Evolutionary conservation across 2,329 filamentous ascomycete species (phyloP).

Genomic region (Cladosporium sp.): DNA sequence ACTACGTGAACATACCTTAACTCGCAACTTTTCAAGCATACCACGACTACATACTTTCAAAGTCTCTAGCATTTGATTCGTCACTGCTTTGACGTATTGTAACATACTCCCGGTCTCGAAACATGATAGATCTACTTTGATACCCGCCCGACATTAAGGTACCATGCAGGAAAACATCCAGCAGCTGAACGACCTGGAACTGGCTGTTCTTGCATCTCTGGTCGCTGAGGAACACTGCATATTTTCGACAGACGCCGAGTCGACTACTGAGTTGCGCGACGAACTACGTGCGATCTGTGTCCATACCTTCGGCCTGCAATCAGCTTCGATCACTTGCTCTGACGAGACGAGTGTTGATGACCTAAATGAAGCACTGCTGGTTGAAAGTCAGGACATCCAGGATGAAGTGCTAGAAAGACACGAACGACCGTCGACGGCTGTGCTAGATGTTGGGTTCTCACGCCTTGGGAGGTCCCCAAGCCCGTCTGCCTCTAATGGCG

Average conservation of each 20-base stretch:
- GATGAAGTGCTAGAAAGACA: background rate
- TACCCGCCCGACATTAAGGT: slow-evolving; percentile 28
- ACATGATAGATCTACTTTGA: background rate
- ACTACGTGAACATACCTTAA: too few species aligned
- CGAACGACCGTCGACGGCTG: background rate
- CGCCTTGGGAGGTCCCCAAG: slow-evolving; percentile 2
- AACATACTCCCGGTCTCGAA: background rate
- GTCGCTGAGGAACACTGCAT: slow-evolving; percentile 82
- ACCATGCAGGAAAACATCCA: slow-evolving; percentile 51
- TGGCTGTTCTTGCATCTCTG: slow-evolving; percentile 78
- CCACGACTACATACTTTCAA: too few species aligned
- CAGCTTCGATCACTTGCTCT: slow-evolving; percentile 67
- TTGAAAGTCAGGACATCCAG: background rate
- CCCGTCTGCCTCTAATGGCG: slow-evolving; percentile 15
- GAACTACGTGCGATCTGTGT: slow-evolving; percentile 58
- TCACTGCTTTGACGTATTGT: too few species aligned
- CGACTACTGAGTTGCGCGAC: slow-evolving; percentile 19
- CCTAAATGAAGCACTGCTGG: slow-evolving; percentile 67
- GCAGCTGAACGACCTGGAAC: slow-evolving; percentile 77
- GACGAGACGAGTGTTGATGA: slow-evolving; percentile 71
- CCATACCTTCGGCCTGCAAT: slow-evolving; percentile 67
- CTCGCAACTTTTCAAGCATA: too few species aligned
- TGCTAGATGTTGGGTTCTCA: background rate
- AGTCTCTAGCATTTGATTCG: too few species aligned
- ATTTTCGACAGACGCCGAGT: slow-evolving; percentile 62